Evolutionary conservation across 768 basidiomycete genomes (phyloP).

Genomic region (Plicaturopsis crispa): DNA sequence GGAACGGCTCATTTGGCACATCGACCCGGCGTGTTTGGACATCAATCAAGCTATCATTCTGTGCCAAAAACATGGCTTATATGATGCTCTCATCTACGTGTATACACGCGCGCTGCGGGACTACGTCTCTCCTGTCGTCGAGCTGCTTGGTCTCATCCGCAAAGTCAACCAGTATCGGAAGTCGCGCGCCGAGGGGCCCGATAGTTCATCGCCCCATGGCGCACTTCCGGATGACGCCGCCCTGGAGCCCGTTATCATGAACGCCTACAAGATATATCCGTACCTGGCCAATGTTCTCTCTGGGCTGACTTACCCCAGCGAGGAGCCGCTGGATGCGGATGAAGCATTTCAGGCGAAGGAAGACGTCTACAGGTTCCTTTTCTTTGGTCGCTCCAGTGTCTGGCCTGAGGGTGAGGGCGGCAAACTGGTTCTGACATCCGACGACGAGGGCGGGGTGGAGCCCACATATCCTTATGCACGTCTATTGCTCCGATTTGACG

Average conservation of each 20-base stretch:
- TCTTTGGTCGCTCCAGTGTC: slow-evolving; percentile 68
- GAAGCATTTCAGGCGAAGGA: slow-evolving; percentile 66
- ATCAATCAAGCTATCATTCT: slow-evolving; percentile 87
- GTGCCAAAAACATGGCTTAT: slow-evolving; percentile 77
- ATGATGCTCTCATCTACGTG: slow-evolving; percentile 92
- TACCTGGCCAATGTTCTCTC: slow-evolving; percentile 78
- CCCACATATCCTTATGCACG: slow-evolving; percentile 88
- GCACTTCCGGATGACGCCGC: slow-evolving; percentile 25
- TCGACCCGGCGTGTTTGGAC: slow-evolving; percentile 85
- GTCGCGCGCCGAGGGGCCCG: slow-evolving; percentile 20
- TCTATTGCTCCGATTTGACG: slow-evolving; percentile 77
- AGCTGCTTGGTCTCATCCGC: slow-evolving; percentile 72
- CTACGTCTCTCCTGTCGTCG: slow-evolving; percentile 84
- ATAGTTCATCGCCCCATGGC: slow-evolving; percentile 23
- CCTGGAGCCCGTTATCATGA: slow-evolving; percentile 53
- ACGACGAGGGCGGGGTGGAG: slow-evolving; percentile 68
- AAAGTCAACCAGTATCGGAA: slow-evolving; percentile 51
- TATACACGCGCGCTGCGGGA: slow-evolving; percentile 86
- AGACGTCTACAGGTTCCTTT: slow-evolving; percentile 75
- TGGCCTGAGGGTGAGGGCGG: slow-evolving; percentile 76
- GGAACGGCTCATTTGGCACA: slow-evolving; percentile 92
- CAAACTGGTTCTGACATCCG: slow-evolving; percentile 65
- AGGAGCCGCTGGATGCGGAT: slow-evolving; percentile 55
- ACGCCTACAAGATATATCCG: slow-evolving; percentile 88
- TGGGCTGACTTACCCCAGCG: slow-evolving; percentile 83